Conservation (phyloP, 1,139 yeast species). For the Saccharomyces hybrid region DNA sequence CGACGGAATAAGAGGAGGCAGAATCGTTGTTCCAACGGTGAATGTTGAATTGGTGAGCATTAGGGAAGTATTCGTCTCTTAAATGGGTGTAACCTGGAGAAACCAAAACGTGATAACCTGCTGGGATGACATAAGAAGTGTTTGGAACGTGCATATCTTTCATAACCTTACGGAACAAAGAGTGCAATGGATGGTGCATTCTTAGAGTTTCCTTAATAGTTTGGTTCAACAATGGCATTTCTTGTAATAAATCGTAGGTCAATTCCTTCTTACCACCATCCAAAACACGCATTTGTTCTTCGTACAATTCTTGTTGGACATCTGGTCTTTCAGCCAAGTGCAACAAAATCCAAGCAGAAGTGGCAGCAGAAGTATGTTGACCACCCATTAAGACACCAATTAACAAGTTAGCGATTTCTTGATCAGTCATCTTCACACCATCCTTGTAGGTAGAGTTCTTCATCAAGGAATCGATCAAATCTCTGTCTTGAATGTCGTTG, state of each 20-base stretch:
- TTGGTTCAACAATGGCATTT: conserved; percentile 73
- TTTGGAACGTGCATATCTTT: conserved; percentile 73
- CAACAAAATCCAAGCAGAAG: conserved; percentile 89
- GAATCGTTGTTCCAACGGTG: conserved; percentile 73
- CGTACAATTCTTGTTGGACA: conserved; percentile 67
- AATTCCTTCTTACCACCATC: conserved; percentile 52
- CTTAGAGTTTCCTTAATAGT: conserved; percentile 88
- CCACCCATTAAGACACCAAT: conserved; percentile 99
- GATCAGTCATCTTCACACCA: conserved; percentile 89
- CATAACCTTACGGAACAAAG: conserved; percentile 86
- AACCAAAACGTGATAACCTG: conserved; percentile 81
- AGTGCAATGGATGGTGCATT: conserved; percentile 92
- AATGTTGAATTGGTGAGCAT: conserved; percentile 65
- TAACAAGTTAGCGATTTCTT: conserved; percentile 85
- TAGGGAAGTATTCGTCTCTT: conserved; percentile 68
- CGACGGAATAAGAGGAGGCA: conserved; percentile 33
- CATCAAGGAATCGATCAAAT: conserved; percentile 84
- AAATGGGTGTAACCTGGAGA: conserved; percentile 90
- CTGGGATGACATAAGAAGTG: conserved; percentile 74
- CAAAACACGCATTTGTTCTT: conserved; percentile 62
- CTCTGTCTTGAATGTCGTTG: conserved; percentile 76
- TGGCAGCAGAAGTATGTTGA: conserved; percentile 95
- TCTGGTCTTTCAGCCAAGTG: conserved; percentile 85
- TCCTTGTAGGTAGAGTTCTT: conserved; percentile 79
- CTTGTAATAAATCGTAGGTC: conserved; percentile 73